These are phyloP conservation scores for Jatropha curcas DNA, from an alignment of 345 rosid species.

Conservation along the genomic window DNA sequence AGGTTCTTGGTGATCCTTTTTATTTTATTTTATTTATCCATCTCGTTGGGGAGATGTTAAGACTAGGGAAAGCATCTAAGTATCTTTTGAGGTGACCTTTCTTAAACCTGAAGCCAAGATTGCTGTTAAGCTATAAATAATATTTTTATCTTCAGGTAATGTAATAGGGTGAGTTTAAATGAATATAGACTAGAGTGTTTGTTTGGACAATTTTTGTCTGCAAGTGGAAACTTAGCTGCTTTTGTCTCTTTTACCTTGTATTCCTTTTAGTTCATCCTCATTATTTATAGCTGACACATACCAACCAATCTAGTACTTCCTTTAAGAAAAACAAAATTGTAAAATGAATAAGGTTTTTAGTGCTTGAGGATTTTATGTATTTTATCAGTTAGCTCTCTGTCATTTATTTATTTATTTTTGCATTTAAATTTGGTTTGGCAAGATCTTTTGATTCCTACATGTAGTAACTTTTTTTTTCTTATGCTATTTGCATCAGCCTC, in stretches of 20 bases:
- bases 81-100: not conserved
- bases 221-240: not conserved
- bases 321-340: too few relatives aligned
- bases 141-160: not conserved
- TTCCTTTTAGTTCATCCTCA: not conserved
- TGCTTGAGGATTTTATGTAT: not conserved
- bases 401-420: not conserved
- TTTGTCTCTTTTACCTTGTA: too few relatives aligned
- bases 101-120: not conserved
- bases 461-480: slow-evolving; percentile 9
- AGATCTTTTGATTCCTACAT: slow-evolving; percentile 5
- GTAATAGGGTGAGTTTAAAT: not conserved
- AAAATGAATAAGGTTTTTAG: not conserved
- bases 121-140: not conserved
- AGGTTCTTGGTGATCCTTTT: not conserved
- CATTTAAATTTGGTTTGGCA: slow-evolving; percentile 1
- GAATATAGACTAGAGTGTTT: not conserved
- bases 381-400: not conserved
- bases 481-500: slow-evolving; percentile 60
- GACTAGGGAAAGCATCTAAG: not conserved
- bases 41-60: not conserved
- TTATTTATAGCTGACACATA: not conserved
- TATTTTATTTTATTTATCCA: not conserved
- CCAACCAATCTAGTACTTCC: not conserved
- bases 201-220: not conserved